Conservation (phyloP, 2,329 filamentous ascomycete genomes). For the Polytolypa hystricis region DNA sequence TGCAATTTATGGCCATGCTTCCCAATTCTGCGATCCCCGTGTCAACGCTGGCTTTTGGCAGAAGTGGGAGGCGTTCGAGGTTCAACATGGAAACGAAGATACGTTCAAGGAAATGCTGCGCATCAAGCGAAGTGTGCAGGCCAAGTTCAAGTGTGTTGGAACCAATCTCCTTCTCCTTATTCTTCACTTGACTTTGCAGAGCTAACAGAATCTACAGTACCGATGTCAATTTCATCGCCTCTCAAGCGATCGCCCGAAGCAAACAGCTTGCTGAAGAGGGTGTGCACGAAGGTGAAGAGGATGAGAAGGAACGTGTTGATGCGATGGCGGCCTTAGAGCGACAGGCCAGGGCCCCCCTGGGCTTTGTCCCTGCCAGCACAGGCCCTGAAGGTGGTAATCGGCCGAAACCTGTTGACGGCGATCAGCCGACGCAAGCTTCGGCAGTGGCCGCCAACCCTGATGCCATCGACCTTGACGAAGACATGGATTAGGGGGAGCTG, state of each 20-base stretch:
- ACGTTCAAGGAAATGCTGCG: slow-evolving; percentile 99
- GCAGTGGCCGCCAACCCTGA: slow-evolving; percentile 60
- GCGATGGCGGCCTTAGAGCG: slow-evolving; percentile 84
- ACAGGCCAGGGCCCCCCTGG: slow-evolving; percentile 75
- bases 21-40: slow-evolving; percentile 91
- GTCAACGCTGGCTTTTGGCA: slow-evolving; percentile 86
- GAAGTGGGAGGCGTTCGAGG: slow-evolving; percentile 95
- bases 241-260: slow-evolving; percentile 76
- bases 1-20: slow-evolving; percentile 92
- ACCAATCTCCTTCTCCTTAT: background rate
- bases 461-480: slow-evolving; percentile 69
- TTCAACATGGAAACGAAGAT: slow-evolving; percentile 96
- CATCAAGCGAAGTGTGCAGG: slow-evolving; percentile 93
- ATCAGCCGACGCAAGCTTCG: slow-evolving; percentile 19
- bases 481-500: slow-evolving; percentile 12
- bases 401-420: slow-evolving; percentile 28
- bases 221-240: slow-evolving; percentile 96
- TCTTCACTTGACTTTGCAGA: background rate
- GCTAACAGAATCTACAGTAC: slow-evolving; percentile 42
- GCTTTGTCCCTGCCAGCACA: slow-evolving; percentile 80
- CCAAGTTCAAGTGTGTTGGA: slow-evolving; percentile 70
- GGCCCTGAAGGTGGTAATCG: slow-evolving; percentile 55
- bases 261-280: slow-evolving; percentile 43
- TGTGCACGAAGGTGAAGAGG: slow-evolving; percentile 30
- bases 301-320: slow-evolving; percentile 47